Conservation (phyloP, 768 basidiomycete genomes). For the Lentinula boryana region DNA sequence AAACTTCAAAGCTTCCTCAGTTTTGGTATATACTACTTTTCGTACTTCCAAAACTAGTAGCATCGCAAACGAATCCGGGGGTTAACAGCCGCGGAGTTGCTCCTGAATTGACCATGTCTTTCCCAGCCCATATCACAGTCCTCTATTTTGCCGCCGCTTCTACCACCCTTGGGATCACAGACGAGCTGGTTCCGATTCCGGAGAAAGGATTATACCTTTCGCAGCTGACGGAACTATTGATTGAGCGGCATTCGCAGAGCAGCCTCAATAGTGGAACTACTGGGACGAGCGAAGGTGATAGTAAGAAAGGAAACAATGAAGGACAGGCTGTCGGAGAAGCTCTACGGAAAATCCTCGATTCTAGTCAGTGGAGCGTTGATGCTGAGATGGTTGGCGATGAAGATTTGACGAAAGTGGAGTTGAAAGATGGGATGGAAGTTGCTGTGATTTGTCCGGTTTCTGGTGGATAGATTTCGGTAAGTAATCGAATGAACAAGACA, state of each 20-base stretch:
- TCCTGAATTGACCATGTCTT: no score
- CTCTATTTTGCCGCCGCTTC: conserved; percentile 63
- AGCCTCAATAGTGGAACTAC: background rate
- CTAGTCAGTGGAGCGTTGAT: conserved; percentile 74
- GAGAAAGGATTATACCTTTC: conserved; percentile 40
- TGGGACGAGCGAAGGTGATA: background rate
- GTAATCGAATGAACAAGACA: no score
- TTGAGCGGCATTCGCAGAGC: conserved; percentile 47
- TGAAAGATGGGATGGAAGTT: conserved; percentile 72
- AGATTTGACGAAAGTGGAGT: conserved; percentile 35
- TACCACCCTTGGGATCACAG: conserved; percentile 55
- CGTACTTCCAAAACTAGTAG: no score
- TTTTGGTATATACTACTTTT: no score
- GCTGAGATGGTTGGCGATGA: conserved; percentile 63
- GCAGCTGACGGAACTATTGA: conserved; percentile 43
- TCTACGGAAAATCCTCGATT: conserved; percentile 38
- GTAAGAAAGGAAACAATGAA: background rate
- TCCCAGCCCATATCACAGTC: conserved; percentile 27
- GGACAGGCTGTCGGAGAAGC: background rate
- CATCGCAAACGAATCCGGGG: no score
- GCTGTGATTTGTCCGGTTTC: conserved; percentile 80
- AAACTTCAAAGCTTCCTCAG: no score
- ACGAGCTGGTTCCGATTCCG: conserved; percentile 48
- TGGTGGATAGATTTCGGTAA: conserved; percentile 37
- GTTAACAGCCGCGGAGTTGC: no score